These are phyloP conservation scores for Salix suchowensis DNA, from an alignment of 345 rosid species.

Conservation along the genomic window DNA sequence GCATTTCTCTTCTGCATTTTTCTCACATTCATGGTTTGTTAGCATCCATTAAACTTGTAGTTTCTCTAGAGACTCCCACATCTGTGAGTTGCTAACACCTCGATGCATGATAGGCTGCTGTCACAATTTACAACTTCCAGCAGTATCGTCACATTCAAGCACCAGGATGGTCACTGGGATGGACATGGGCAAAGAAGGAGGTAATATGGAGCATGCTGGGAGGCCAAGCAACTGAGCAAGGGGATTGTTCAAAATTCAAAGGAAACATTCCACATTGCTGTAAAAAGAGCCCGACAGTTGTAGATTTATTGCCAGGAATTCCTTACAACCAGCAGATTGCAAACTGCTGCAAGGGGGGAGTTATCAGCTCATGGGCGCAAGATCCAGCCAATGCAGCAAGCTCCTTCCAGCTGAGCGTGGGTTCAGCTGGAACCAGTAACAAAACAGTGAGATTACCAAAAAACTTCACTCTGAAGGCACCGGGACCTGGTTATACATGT, in stretches of 20 bases:
- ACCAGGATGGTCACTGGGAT: slow-evolving; percentile 83
- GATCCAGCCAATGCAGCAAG: slow-evolving; percentile 63
- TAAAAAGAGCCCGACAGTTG: slow-evolving; percentile 62
- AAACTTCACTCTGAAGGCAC: slow-evolving; percentile 67
- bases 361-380: slow-evolving; percentile 66
- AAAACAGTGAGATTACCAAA: slow-evolving; percentile 66
- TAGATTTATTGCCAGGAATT: slow-evolving; percentile 80
- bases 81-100: background rate
- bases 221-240: slow-evolving; percentile 77
- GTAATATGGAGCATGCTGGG: slow-evolving; percentile 79
- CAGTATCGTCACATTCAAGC: slow-evolving; percentile 74
- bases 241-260: slow-evolving; percentile 84
- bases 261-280: slow-evolving; percentile 83
- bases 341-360: slow-evolving; percentile 92
- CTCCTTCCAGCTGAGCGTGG: slow-evolving; percentile 77
- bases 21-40: background rate
- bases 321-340: slow-evolving; percentile 62
- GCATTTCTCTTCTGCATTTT: background rate
- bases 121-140: slow-evolving; percentile 74
- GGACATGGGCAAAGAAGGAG: slow-evolving; percentile 83
- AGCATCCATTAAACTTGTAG: background rate
- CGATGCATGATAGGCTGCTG: slow-evolving; percentile 54
- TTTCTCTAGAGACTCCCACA: background rate
- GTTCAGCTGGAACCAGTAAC: slow-evolving; percentile 69
- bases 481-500: slow-evolving; percentile 91